Percentiles rank a stretch among this genome's conserved stretches.
Conservation (phyloP, 2,329 filamentous ascomycete species). For the Botrytis galanthina region DNA sequence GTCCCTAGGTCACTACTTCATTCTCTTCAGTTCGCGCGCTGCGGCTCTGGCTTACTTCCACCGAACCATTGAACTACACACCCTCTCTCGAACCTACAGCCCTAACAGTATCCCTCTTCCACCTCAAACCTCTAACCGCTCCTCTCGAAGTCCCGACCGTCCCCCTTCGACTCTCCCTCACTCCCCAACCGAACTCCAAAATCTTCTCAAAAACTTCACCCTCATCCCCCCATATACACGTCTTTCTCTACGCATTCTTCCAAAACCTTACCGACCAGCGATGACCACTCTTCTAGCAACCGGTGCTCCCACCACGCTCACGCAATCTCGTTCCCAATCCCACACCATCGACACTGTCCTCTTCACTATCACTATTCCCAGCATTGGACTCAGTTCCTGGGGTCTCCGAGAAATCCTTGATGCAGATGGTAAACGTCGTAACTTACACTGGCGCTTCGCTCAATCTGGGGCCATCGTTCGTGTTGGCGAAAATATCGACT, state of each 20-base stretch:
- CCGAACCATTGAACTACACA: constrained; percentile 52
- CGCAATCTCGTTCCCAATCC: constrained; percentile 12
- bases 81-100: constrained; percentile 44
- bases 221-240: constrained; percentile 46
- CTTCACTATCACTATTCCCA: not conserved
- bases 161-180: constrained; percentile 39
- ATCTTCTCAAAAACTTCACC: constrained; percentile 49
- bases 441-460: constrained; percentile 38
- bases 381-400: constrained; percentile 2
- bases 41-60: constrained; percentile 61
- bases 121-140: constrained; percentile 36
- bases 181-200: constrained; percentile 46
- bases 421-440: constrained; percentile 35
- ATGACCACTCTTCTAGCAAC: constrained; percentile 40
- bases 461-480: constrained; percentile 25
- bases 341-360: constrained; percentile 3
- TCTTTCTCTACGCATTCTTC: constrained; percentile 39
- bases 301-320: constrained; percentile 34
- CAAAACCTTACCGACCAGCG: constrained; percentile 38
- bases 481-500: not conserved
- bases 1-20: constrained; percentile 62
- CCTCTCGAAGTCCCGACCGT: constrained; percentile 25
- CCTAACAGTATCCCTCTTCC: constrained; percentile 38
- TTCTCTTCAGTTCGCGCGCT: constrained; percentile 62
- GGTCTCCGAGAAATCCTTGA: constrained; percentile 25